These are phyloP conservation scores for Rubroboletus satanas DNA, from an alignment of 768 basidiomycete species.

Conservation along the genomic window DNA sequence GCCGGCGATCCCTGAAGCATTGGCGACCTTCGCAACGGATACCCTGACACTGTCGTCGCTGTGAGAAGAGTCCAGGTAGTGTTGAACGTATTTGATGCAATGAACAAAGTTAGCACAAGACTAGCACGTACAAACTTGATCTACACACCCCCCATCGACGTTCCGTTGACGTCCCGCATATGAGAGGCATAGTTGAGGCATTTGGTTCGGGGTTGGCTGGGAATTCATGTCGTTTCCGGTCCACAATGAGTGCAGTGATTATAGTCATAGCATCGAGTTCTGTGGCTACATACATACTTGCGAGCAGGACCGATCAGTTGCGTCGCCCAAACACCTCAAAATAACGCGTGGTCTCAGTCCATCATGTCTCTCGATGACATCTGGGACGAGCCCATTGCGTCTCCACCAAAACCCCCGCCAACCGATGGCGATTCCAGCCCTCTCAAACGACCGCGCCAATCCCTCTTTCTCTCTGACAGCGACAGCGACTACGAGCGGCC, in stretches of 20 bases:
- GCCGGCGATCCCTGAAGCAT: too few species aligned
- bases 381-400: slow-evolving; percentile 51
- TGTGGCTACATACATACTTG: too few species aligned
- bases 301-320: not conserved
- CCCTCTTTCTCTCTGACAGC: slow-evolving; percentile 57
- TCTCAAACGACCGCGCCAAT: slow-evolving; percentile 33
- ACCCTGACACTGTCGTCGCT: not conserved
- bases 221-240: too few species aligned
- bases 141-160: not conserved
- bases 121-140: too few species aligned
- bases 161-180: not conserved
- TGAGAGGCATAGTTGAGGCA: not conserved
- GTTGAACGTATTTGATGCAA: not conserved
- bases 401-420: slow-evolving; percentile 18
- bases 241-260: not conserved
- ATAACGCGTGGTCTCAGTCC: slow-evolving; percentile 24
- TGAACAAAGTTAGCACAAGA: not conserved
- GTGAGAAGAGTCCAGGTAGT: not conserved
- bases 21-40: not conserved
- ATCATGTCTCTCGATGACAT: slow-evolving; percentile 49
- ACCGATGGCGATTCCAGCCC: slow-evolving; percentile 14
- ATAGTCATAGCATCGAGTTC: too few species aligned
- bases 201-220: not conserved
- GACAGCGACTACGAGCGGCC: slow-evolving; percentile 39
- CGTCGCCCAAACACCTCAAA: slow-evolving; percentile 21